Base-by-base conservation (phyloP, 192 early-diverging fungal species). In the Umbelopsis isabellina region DNA sequence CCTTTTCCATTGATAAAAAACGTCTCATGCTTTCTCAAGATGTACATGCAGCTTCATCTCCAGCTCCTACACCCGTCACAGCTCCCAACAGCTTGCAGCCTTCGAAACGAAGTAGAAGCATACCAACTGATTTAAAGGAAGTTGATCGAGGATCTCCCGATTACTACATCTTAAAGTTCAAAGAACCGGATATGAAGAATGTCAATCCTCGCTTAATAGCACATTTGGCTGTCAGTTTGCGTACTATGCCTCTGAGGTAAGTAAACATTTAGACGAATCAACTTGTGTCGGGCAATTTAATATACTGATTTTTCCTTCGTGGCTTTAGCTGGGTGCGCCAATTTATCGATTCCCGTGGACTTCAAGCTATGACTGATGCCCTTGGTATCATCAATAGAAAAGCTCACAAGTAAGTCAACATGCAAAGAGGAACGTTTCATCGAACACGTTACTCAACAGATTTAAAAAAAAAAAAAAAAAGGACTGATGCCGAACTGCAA, bases 341-440 rank as follows among this genome's bases (percentile, higher is more conserved):
- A 69, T 93, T 92, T 81, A 91, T 93, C 66, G 90, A 93, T 47
- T 87, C 85, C 64, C 83, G 86, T 66, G 92, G 92, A 0, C 81
- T 91, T 13, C 84, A 88, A 23, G 84, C 89, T 30, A 83, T 93
- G 30, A 87, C 90, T 0, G 88, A 89, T 37, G 78, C 84, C 70
- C 81, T 93, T 45, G 84, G 81, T 16, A 80, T 79, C 15, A 67
- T 93, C 33, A 93, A 85, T 53, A 74, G 77, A 52, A 73, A 75
- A 13, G 78, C 80, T 23, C 74, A 78, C 52, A 83, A 84, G 84
- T 87, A 81, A 77, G 75, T 69, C 3, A 11, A 49, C 3, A 16
- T 30, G 2, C 37, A 13, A 5, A 12, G 18, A 4, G 1, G 2
- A 12, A 4, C 30, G 30, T n/a, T 33, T 12, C 3, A 16, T 16